Conservation (phyloP, 1,284 basidiomycete species). For the Coniferiporia weirii region DNA sequence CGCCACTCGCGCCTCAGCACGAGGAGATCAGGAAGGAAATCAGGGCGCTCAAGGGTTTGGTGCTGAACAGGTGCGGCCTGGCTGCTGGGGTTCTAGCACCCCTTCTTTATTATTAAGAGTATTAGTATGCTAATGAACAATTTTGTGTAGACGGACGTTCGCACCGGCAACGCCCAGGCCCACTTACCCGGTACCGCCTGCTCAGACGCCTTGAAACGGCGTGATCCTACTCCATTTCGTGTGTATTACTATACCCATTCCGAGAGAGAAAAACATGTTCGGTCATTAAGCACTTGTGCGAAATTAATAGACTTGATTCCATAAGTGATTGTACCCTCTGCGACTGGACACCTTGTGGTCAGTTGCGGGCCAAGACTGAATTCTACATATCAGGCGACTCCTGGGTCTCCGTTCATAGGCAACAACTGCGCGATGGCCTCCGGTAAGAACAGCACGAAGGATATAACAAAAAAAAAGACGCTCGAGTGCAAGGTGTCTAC, state of each 20-base stretch:
- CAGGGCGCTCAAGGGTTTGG: slow-evolving; percentile 60
- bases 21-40: slow-evolving; percentile 63
- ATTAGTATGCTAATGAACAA: slow-evolving; percentile 19
- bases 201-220: background rate
- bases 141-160: slow-evolving; percentile 4
- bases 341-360: too few species aligned
- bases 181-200: background rate
- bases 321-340: too few species aligned
- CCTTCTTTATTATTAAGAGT: background rate
- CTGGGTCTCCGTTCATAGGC: too few species aligned
- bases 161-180: slow-evolving; percentile 6
- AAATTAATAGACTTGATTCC: too few species aligned
- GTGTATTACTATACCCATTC: background rate
- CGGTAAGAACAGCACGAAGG: too few species aligned
- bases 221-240: background rate
- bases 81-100: background rate
- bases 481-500: too few species aligned
- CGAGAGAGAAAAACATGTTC: too few species aligned
- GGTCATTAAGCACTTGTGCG: too few species aligned
- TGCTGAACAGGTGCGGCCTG: slow-evolving; percentile 48
- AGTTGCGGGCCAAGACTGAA: too few species aligned
- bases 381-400: too few species aligned
- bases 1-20: slow-evolving; percentile 38
- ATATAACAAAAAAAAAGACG: too few species aligned
- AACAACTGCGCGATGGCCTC: too few species aligned